These are phyloP conservation scores for Stachybotrys elegans DNA, from an alignment of 2,329 filamentous ascomycete species.

Conservation along the genomic window DNA sequence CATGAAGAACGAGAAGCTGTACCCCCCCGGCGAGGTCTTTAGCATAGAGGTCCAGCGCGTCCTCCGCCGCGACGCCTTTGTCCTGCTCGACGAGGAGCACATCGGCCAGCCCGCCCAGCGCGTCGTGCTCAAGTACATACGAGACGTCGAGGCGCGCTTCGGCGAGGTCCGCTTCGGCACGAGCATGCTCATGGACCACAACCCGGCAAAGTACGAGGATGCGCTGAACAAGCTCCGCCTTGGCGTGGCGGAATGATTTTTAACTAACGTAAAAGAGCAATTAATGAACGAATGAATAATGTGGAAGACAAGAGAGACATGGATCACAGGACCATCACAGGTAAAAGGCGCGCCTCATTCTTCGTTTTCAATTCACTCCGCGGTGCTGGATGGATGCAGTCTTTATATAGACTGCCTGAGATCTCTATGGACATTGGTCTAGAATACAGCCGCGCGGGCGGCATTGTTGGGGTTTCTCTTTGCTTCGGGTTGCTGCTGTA, in stretches of 20 bases:
- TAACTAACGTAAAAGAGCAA: neutral
- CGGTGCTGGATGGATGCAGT: too few species aligned
- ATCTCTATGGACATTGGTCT: too few species aligned
- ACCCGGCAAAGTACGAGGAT: constrained; percentile 67
- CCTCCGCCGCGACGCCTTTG: constrained; percentile 61
- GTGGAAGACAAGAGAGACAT: neutral
- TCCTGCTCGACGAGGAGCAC: constrained; percentile 36
- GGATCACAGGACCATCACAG: neutral
- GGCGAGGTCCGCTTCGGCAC: constrained; percentile 66
- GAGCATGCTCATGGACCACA: constrained; percentile 73
- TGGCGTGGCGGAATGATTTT: constrained; percentile 35
- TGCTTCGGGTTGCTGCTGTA: too few species aligned
- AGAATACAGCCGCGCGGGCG: too few species aligned
- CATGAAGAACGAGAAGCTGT: constrained; percentile 64
- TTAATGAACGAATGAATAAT: too few species aligned
- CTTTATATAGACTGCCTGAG: too few species aligned
- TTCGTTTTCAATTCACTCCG: too few species aligned
- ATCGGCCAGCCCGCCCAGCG: constrained; percentile 63
- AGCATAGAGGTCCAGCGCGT: constrained; percentile 64
- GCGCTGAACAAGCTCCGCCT: constrained; percentile 56
- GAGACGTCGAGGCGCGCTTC: constrained; percentile 66
- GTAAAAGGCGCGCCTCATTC: neutral
- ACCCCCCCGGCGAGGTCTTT: constrained; percentile 75
- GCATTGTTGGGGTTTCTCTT: too few species aligned
- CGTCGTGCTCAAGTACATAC: constrained; percentile 64